Conservation (phyloP, 2,329 filamentous ascomycete genomes). For the Phoma sp. region DNA sequence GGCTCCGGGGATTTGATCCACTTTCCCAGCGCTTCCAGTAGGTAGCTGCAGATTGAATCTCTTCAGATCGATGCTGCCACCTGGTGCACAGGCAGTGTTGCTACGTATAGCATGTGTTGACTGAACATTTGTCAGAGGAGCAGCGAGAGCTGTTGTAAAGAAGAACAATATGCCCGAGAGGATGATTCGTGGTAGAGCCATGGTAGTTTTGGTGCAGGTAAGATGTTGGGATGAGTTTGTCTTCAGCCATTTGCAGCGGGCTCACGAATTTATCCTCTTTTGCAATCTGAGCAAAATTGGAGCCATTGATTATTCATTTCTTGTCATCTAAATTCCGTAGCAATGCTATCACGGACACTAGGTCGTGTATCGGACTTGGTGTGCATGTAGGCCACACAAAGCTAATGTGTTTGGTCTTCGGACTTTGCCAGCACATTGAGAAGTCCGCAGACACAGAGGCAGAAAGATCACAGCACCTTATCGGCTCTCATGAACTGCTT, state of each 20-base stretch:
- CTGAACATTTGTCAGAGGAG: neutral
- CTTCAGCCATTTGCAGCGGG: too few species aligned
- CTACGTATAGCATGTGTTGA: neutral
- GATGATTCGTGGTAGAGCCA: neutral
- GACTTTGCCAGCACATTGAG: neutral
- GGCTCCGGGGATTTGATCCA: constrained; percentile 37
- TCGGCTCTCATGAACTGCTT: too few species aligned
- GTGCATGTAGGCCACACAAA: too few species aligned
- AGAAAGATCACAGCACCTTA: too few species aligned
- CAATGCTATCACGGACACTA: neutral
- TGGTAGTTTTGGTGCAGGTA: neutral
- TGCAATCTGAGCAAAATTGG: neutral
- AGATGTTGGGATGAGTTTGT: neutral
- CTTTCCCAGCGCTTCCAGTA: constrained; percentile 36
- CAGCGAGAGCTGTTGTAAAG: neutral
- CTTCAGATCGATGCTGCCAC: constrained; percentile 27
- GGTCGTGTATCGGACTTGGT: neutral
- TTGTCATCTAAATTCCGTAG: neutral
- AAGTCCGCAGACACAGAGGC: neutral
- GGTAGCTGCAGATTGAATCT: constrained; percentile 50
- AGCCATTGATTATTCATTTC: constrained; percentile 2
- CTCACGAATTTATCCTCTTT: too few species aligned
- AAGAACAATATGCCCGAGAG: neutral
- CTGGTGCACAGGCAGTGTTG: constrained; percentile 23
- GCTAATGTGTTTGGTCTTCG: neutral